Conservation (phyloP, 495 filamentous ascomycete genomes). For the Aspergillus sclerotiicarbonarius region DNA sequence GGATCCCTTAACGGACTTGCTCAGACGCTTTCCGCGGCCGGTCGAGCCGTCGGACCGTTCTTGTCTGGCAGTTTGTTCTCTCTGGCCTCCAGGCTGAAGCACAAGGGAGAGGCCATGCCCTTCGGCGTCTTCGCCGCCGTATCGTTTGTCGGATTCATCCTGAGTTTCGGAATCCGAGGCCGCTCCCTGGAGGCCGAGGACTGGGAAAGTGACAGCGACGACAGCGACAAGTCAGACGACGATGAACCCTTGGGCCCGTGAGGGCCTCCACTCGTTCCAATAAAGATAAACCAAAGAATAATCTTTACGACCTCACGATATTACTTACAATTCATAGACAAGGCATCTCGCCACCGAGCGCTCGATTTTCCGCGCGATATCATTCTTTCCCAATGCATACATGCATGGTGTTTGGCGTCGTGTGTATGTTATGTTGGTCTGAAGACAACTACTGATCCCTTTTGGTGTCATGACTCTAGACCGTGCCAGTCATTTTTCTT, state of each 20-base stretch:
- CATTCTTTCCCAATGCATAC: not conserved
- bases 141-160: constrained; percentile 69
- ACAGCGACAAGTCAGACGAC: constrained; percentile 49
- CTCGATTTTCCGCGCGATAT: not conserved
- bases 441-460: not conserved
- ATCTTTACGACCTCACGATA: not conserved
- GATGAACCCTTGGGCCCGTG: constrained; percentile 22
- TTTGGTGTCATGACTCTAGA: too few relatives aligned
- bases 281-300: not conserved
- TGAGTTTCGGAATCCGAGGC: constrained; percentile 69
- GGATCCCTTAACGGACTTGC: constrained; percentile 92
- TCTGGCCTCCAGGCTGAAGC: constrained; percentile 60
- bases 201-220: constrained; percentile 54
- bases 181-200: constrained; percentile 59
- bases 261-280: not conserved
- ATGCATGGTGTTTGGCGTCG: not conserved
- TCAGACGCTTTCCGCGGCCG: constrained; percentile 89
- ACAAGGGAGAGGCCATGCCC: constrained; percentile 79
- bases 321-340: not conserved
- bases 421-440: not conserved
- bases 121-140: constrained; percentile 83
- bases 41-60: constrained; percentile 85
- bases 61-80: constrained; percentile 83
- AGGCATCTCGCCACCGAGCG: not conserved
- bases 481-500: not conserved